A percentile compares a stretch with the other conserved stretches of the same genome.
Evolutionary conservation across 2,329 filamentous ascomycete species (phyloP).

Genomic region (Aspergillus calidoustus): DNA sequence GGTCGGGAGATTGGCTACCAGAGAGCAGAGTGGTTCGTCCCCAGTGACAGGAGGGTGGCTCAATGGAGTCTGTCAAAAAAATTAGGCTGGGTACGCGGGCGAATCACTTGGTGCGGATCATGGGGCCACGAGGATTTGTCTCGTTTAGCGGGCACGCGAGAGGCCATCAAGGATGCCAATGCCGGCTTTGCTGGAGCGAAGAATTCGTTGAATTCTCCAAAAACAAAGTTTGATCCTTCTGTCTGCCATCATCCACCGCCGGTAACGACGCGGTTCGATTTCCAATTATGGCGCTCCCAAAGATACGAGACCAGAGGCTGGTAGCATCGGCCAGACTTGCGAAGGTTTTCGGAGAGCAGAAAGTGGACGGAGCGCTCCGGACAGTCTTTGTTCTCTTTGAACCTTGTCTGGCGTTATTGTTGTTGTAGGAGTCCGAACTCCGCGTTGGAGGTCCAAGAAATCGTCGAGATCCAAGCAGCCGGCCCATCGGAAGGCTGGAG

Average conservation of each 20-base stretch:
- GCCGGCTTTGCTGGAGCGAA: background rate
- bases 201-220: background rate
- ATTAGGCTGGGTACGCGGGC: slow-evolving; percentile 4
- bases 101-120: slow-evolving; percentile 7
- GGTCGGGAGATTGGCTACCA: slow-evolving; percentile 9
- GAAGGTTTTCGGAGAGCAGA: background rate
- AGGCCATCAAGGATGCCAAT: background rate
- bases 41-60: slow-evolving; percentile 3
- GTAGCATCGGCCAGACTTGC: background rate
- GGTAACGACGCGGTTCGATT: background rate
- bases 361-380: background rate
- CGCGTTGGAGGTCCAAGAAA: background rate
- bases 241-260: background rate
- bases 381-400: background rate
- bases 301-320: background rate
- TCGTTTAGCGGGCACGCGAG: slow-evolving; percentile 9
- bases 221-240: background rate
- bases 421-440: background rate
- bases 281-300: background rate
- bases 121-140: slow-evolving; percentile 9
- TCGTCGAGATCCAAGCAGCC: background rate
- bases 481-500: slow-evolving; percentile 19
- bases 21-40: slow-evolving; percentile 1
- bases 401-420: background rate
- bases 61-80: slow-evolving; percentile 8